Conservation (phyloP, 2,329 filamentous ascomycete species). For the Sclerotinia nivalis region DNA sequence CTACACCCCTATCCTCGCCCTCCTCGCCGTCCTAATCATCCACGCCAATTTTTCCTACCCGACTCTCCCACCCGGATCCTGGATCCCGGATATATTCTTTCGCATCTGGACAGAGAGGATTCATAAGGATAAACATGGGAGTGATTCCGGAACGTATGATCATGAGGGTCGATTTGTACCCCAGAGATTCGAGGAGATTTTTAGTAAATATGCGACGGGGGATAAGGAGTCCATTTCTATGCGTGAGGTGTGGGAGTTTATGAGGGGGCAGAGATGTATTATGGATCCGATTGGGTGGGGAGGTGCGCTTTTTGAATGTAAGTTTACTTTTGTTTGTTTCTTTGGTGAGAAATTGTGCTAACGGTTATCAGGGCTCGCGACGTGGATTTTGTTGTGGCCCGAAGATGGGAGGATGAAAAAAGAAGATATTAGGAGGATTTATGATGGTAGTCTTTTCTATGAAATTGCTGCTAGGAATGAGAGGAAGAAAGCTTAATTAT, state of each 20-base stretch:
- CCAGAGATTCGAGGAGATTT: slow-evolving; percentile 54
- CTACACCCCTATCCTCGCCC: slow-evolving; percentile 47
- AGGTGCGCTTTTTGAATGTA: slow-evolving; percentile 41
- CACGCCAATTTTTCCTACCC: slow-evolving; percentile 53
- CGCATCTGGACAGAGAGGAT: slow-evolving; percentile 41
- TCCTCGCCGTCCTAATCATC: slow-evolving; percentile 50
- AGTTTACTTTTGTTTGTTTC: slow-evolving; percentile 27
- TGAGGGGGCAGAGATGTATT: slow-evolving; percentile 46
- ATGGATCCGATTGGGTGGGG: slow-evolving; percentile 48
- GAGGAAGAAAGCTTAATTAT: slow-evolving; percentile 17
- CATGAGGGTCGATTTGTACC: slow-evolving; percentile 51
- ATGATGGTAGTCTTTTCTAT: slow-evolving; percentile 55
- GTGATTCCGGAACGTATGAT: slow-evolving; percentile 50
- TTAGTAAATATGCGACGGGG: slow-evolving; percentile 47
- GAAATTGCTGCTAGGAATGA: slow-evolving; percentile 42
- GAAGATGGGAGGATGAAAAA: slow-evolving; percentile 57
- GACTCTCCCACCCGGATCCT: slow-evolving; percentile 42
- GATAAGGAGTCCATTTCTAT: slow-evolving; percentile 45
- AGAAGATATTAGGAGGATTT: slow-evolving; percentile 56
- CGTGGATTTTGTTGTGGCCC: slow-evolving; percentile 56
- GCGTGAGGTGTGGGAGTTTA: slow-evolving; percentile 42
- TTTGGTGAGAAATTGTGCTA: neutral
- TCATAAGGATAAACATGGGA: slow-evolving; percentile 47
- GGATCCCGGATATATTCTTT: slow-evolving; percentile 47
- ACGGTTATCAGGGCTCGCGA: slow-evolving; percentile 46